Conservation (phyloP, 345 rosid species). For the Noccaea caerulescens region DNA sequence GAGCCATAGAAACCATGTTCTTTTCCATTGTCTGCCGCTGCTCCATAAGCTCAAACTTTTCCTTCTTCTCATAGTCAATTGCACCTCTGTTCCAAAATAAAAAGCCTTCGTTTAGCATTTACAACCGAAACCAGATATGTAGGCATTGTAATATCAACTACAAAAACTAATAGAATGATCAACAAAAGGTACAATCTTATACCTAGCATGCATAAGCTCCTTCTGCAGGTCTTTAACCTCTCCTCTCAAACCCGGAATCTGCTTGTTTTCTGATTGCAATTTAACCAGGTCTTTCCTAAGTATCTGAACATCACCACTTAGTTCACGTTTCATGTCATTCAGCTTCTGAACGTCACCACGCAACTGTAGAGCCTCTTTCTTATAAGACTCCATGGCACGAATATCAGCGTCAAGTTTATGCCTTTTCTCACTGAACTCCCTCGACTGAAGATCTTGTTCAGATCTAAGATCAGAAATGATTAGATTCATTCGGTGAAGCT, state of each 20-base stretch:
- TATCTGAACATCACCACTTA: constrained; percentile 69
- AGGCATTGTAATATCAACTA: too few species aligned
- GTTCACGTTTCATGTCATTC: constrained; percentile 67
- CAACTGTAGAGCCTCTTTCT: constrained; percentile 69
- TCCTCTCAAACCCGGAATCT: constrained; percentile 64
- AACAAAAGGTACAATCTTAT: constrained; percentile 33
- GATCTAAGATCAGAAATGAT: constrained; percentile 65
- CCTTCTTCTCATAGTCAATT: constrained; percentile 92
- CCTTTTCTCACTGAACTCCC: constrained; percentile 82
- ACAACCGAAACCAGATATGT: too few species aligned
- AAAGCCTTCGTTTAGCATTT: not conserved
- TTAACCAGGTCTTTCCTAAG: constrained; percentile 69
- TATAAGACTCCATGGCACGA: constrained; percentile 79
- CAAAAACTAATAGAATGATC: not conserved
- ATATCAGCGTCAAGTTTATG: constrained; percentile 85
- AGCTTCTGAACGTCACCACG: constrained; percentile 78
- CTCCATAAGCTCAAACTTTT: constrained; percentile 85
- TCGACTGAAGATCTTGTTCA: constrained; percentile 66
- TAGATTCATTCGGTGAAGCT: constrained; percentile 77
- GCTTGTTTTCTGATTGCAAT: constrained; percentile 75
- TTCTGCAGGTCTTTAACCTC: constrained; percentile 77
- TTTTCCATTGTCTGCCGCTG: constrained; percentile 96
- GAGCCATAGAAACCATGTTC: constrained; percentile 94
- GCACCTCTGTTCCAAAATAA: constrained; percentile 54
- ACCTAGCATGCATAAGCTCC: constrained; percentile 95